Evolutionary conservation across 805 yeast species (phyloP).

Genomic region (Saturnispora sanitii): DNA sequence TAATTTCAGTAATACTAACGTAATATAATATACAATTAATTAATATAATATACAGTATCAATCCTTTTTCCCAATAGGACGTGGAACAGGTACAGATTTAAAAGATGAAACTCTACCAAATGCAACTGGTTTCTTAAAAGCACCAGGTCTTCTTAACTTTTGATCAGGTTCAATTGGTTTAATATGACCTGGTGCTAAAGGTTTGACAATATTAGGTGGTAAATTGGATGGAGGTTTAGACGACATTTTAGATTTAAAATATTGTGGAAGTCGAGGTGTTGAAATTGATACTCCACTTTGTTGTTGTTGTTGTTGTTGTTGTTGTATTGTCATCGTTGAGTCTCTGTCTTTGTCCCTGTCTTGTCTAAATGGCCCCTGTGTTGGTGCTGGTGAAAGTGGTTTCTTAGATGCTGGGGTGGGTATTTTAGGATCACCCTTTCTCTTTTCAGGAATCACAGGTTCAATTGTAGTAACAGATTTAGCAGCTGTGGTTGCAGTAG

Average conservation of each 20-base stretch:
- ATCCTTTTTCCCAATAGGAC: neutral
- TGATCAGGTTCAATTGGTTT: too few species aligned
- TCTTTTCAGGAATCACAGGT: conserved; percentile 15
- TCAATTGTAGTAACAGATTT: neutral
- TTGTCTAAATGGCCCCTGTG: too few species aligned
- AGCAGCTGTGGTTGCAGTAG: neutral
- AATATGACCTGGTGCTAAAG: conserved; percentile 2
- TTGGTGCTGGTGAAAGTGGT: neutral
- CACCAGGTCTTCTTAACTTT: conserved; percentile 25
- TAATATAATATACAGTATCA: neutral
- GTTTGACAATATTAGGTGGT: conserved; percentile 2
- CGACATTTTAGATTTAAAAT: conserved; percentile 8
- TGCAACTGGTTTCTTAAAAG: conserved; percentile 24
- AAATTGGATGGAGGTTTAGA: conserved; percentile 7
- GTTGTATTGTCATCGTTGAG: neutral
- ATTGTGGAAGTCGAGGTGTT: conserved; percentile 9
- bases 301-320: neutral
- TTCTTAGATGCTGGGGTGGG: neutral
- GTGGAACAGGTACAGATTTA: neutral
- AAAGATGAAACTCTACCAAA: neutral
- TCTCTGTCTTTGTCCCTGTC: too few species aligned
- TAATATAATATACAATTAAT: neutral
- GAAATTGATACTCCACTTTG: conserved; percentile 6
- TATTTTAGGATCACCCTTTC: conserved; percentile 8
- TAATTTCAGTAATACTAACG: too few species aligned